Evolutionary conservation across 805 yeast genomes (phyloP).

Genomic region (Priceomyces haplophilus): DNA sequence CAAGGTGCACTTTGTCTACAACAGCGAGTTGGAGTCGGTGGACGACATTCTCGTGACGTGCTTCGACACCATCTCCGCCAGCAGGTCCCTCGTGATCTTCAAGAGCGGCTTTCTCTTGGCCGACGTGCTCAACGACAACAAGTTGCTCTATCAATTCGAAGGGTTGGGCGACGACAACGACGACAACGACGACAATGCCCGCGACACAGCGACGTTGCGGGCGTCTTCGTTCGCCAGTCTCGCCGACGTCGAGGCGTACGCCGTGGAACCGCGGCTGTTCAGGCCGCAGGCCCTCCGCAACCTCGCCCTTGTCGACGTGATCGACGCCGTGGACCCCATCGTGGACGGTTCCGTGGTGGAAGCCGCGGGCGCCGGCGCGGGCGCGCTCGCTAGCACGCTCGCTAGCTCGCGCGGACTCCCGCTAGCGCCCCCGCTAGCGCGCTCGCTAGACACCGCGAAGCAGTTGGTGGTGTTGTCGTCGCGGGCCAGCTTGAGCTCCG

Average conservation of each 20-base stretch:
- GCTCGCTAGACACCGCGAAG: slow-evolving; percentile 15
- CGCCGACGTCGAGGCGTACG: not conserved
- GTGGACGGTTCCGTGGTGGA: slow-evolving; percentile 23
- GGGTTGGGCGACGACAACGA: slow-evolving; percentile 62
- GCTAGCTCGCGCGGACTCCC: slow-evolving; percentile 44
- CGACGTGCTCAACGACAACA: slow-evolving; percentile 60
- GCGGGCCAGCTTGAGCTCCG: slow-evolving; percentile 45
- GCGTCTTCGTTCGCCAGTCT: slow-evolving; percentile 7
- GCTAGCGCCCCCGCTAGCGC: slow-evolving; percentile 12
- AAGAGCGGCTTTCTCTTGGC: slow-evolving; percentile 76
- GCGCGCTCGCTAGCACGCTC: slow-evolving; percentile 46
- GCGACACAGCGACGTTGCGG: too few relatives aligned
- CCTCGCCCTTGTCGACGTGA: slow-evolving; percentile 53
- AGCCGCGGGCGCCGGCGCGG: slow-evolving; percentile 18
- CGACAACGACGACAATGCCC: too few relatives aligned
- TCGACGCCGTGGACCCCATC: slow-evolving; percentile 54
- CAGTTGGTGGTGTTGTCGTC: slow-evolving; percentile 31
- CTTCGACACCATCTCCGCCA: slow-evolving; percentile 72
- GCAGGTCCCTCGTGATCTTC: slow-evolving; percentile 55
- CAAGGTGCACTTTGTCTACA: slow-evolving; percentile 53
- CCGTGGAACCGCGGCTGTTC: slow-evolving; percentile 3
- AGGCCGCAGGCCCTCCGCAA: slow-evolving; percentile 45
- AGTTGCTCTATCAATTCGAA: slow-evolving; percentile 73
- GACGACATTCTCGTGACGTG: slow-evolving; percentile 52
- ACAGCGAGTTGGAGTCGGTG: slow-evolving; percentile 42